Evolutionary conservation across 2,329 filamentous ascomycete species (phyloP).

Genomic region (Passalora sequoiae): DNA sequence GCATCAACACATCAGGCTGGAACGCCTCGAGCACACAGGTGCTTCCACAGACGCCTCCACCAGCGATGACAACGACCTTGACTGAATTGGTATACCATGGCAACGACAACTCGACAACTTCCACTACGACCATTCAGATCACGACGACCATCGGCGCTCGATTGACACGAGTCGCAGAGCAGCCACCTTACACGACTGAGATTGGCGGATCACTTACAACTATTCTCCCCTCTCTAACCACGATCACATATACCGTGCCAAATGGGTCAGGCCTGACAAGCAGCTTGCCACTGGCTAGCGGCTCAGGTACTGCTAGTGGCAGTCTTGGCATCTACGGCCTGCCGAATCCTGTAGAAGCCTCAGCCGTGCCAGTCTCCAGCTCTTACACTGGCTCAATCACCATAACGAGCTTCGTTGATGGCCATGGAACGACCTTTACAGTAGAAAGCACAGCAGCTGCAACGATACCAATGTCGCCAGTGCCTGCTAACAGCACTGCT

Average conservation of each 20-base stretch:
- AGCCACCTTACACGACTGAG: constrained; percentile 5
- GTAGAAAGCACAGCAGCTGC: constrained; percentile 6
- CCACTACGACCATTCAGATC: constrained; percentile 24
- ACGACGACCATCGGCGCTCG: constrained; percentile 25
- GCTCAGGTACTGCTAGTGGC: not conserved
- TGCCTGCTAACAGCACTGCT: constrained; percentile 9
- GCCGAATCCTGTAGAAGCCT: too few relatives aligned
- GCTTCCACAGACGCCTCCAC: constrained; percentile 1
- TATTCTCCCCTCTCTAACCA: constrained; percentile 3
- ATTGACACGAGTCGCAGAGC: constrained; percentile 13
- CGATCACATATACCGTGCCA: constrained; percentile 14
- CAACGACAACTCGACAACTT: constrained; percentile 25
- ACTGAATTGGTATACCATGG: constrained; percentile 26
- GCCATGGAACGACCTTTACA: constrained; percentile 12
- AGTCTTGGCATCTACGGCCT: too few relatives aligned
- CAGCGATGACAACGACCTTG: constrained; percentile 19
- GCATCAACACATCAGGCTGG: constrained; percentile 28
- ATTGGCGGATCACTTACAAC: constrained; percentile 5
- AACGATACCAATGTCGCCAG: constrained; percentile 10
- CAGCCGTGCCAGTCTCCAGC: not conserved
- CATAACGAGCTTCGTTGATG: constrained; percentile 15
- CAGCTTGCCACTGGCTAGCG: not conserved
- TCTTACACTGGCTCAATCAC: constrained; percentile 8
- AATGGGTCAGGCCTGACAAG: not conserved
- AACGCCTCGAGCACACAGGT: constrained; percentile 19